Base-by-base conservation (phyloP, 2,329 filamentous ascomycete species). In the Colletotrichum sp. region DNA sequence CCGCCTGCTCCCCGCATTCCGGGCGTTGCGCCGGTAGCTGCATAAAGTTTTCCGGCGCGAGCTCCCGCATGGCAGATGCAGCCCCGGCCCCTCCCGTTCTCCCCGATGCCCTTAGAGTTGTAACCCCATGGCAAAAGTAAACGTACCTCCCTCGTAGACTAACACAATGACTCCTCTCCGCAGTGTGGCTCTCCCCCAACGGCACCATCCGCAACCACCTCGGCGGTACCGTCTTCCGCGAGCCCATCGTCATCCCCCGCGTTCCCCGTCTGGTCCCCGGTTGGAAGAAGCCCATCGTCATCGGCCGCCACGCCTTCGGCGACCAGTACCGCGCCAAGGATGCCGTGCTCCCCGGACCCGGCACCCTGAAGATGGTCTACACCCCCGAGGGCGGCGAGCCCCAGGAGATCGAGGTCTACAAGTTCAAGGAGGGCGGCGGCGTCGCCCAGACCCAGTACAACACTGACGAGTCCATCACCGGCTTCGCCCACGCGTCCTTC, bases 241-340 rank as follows among this genome's bases (percentile, higher is more conserved):
- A 98, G 88, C 97, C 97, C 81, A 99, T 99, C 81, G 95, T 99
- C 83, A 98, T 99, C 82, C 94, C 94, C 80, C 92, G 93, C 82
- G 95, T 99, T 79, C 97, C 97, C 75, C 94, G 96, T 82, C 93
- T 99, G 74, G 95, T 99, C 68, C 96, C 95, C 64, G 96, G 96
- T 86, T 99, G 97, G 97, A 96, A 97, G 91, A 96, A 98, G 89
- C 96, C 97, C 85, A 99, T 99, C 87, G 97, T 98, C 85, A 98
- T 99, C 85, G 97, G 97, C 80, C 96, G 97, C 86, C 97, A 99
- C 87, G 97, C 97, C 79, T 98, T 98, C 83, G 97, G 97, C 83
- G 97, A 98, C 89, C 97, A 99, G 89, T 99, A 99, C 91, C 94
- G 96, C 78, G 97, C 97, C 48, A 98, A 97, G 88, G 97, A 99